phyloP scores from a whole-genome alignment of 208 protist genomes.

The Strigomonas culicis region DNA sequence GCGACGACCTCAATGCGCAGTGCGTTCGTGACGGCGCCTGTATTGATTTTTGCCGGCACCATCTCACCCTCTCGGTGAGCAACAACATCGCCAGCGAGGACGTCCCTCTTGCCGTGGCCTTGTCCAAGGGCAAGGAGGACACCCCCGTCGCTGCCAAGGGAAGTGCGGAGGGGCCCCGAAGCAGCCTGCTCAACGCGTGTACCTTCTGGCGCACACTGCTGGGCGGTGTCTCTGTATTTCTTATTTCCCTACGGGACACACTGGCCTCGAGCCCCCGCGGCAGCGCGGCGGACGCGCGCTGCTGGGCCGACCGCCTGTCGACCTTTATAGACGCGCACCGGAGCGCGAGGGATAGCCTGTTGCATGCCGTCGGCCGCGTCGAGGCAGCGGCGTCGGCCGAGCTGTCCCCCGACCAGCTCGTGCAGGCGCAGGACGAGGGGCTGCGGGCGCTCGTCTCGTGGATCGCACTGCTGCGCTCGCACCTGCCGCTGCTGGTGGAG shows the following conservation, averaged over 20 bases:
- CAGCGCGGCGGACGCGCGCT: slow-evolving; percentile 45
- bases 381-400: slow-evolving; percentile 17
- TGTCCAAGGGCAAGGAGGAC: background rate
- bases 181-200: slow-evolving; percentile 13
- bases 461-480: slow-evolving; percentile 40
- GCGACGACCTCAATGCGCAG: background rate
- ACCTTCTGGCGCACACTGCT: slow-evolving; percentile 43
- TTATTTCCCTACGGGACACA: slow-evolving; percentile 52
- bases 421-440: slow-evolving; percentile 23
- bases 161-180: slow-evolving; percentile 16
- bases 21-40: background rate
- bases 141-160: slow-evolving; percentile 12
- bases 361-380: slow-evolving; percentile 31
- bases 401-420: background rate
- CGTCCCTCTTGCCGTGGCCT: background rate
- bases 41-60: slow-evolving; percentile 1
- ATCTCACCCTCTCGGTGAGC: slow-evolving; percentile 5
- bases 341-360: slow-evolving; percentile 28
- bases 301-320: slow-evolving; percentile 44
- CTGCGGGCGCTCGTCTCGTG: slow-evolving; percentile 16
- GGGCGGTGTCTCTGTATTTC: slow-evolving; percentile 45
- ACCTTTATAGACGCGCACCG: slow-evolving; percentile 49
- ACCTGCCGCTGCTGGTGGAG: slow-evolving; percentile 58
- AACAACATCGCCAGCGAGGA: background rate
- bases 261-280: slow-evolving; percentile 27